Percentiles rank a stretch among this genome's conserved stretches.
These are phyloP conservation scores for Penicillium nucicola DNA, from an alignment of 495 filamentous ascomycete species.

Conservation along the genomic window DNA sequence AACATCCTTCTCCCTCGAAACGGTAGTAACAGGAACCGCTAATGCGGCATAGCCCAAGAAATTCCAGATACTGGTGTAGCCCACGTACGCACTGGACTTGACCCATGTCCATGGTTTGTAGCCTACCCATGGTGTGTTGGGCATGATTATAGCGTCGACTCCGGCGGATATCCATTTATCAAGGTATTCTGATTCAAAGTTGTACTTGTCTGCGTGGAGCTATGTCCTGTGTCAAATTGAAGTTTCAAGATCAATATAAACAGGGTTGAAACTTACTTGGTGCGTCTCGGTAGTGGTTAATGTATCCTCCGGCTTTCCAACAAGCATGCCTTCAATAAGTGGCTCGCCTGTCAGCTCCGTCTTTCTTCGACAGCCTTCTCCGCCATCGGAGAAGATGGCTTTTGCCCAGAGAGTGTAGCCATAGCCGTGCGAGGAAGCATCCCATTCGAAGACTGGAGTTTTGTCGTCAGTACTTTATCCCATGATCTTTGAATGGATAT, in stretches of 20 bases:
- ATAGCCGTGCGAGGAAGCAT: conserved; percentile 28
- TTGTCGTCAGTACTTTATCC: neutral
- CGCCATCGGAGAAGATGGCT: conserved; percentile 58
- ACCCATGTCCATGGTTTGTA: conserved; percentile 46
- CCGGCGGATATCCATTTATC: conserved; percentile 53
- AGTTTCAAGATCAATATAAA: too few relatives aligned
- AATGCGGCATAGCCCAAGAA: conserved; percentile 61
- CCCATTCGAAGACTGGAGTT: conserved; percentile 43
- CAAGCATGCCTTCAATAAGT: conserved; percentile 46
- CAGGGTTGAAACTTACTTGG: conserved; percentile 7
- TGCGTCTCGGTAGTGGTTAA: conserved; percentile 26
- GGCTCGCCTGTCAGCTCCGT: conserved; percentile 58
- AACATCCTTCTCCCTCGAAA: conserved; percentile 25
- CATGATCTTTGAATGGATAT: too few relatives aligned
- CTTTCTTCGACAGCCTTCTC: conserved; percentile 44
- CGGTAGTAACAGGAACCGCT: conserved; percentile 49
- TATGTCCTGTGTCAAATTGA: conserved; percentile 3
- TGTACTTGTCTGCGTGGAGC: conserved; percentile 34
- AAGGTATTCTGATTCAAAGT: conserved; percentile 31
- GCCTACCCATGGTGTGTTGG: conserved; percentile 53
- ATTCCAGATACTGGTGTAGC: conserved; percentile 68
- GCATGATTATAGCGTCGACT: conserved; percentile 66
- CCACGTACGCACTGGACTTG: conserved; percentile 54
- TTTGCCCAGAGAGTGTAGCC: conserved; percentile 44
- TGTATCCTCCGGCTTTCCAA: conserved; percentile 31